Percentiles rank a stretch among this genome's conserved stretches.
Evolutionary conservation across 1,284 basidiomycete species (phyloP).

Genomic region (Naganishia sp.): DNA sequence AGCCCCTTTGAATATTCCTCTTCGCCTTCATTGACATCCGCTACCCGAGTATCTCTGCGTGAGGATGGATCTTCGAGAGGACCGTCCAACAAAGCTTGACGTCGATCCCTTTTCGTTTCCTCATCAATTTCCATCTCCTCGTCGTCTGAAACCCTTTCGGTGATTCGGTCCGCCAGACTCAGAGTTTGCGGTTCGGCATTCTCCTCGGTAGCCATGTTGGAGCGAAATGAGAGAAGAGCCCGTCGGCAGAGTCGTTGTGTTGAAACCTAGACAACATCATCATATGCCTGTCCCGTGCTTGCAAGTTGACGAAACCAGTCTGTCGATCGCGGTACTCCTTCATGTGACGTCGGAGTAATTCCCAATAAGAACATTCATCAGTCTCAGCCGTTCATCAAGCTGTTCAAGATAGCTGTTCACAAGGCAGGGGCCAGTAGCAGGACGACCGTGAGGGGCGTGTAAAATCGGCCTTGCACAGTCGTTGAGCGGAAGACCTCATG

Average conservation of each 20-base stretch:
- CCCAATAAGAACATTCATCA: no score
- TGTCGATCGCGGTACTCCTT: neutral
- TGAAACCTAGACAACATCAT: no score
- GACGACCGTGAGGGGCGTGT: no score
- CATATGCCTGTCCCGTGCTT: no score
- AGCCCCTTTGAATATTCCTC: neutral
- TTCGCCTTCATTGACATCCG: neutral
- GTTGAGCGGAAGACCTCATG: no score
- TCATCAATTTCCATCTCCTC: conserved; percentile 16
- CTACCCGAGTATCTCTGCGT: neutral
- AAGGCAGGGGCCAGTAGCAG: no score
- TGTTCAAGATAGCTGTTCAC: no score
- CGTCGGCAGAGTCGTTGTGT: no score
- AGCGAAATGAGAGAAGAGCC: no score
- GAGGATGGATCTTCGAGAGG: neutral
- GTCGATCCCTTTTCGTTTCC: neutral
- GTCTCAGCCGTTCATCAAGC: no score
- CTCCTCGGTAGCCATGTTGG: conserved; percentile 11
- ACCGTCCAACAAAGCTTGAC: conserved; percentile 9
- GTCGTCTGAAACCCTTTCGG: conserved; percentile 1
- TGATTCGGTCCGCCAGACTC: conserved; percentile 11
- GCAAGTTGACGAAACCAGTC: no score
- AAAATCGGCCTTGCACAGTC: no score
- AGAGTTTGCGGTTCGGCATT: neutral
- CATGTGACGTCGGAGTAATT: neutral